phyloP scores from a whole-genome alignment of 2,329 filamentous ascomycete species.

The Davidsoniella virescens region DNA sequence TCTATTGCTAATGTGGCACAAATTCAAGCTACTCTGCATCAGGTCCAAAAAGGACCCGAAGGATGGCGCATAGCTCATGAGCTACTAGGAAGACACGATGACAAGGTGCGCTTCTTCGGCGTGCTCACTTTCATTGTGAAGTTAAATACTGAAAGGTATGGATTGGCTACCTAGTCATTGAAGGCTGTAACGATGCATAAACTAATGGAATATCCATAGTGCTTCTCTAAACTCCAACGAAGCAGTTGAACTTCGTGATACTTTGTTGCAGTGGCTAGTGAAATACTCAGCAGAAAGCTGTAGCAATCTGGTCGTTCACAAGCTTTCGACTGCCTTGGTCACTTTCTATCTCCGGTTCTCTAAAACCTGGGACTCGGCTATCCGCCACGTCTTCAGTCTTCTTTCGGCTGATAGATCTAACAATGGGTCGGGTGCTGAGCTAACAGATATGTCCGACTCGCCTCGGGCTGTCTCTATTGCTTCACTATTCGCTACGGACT shows the following conservation, averaged over 20 bases:
- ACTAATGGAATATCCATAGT: conserved; percentile 17
- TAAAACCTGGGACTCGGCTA: conserved; percentile 46
- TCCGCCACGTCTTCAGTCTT: conserved; percentile 43
- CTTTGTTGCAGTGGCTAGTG: conserved; percentile 47
- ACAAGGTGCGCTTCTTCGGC: conserved; percentile 78
- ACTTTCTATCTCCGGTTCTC: conserved; percentile 61
- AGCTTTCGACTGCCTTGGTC: conserved; percentile 61
- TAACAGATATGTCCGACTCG: neutral
- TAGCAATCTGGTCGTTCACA: conserved; percentile 48
- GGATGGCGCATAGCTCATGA: conserved; percentile 78
- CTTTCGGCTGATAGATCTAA: conserved; percentile 15
- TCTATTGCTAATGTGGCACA: conserved; percentile 29
- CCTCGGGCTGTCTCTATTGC: conserved; percentile 5
- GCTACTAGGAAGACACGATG: conserved; percentile 50
- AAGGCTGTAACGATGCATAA: neutral
- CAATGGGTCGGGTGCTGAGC: too few species aligned
- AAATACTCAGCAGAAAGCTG: conserved; percentile 34
- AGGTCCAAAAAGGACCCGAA: conserved; percentile 59
- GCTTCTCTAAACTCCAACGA: conserved; percentile 38
- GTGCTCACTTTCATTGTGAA: conserved; percentile 88
- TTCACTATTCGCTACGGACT: conserved; percentile 14
- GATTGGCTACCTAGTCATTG: neutral
- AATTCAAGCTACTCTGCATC: conserved; percentile 59
- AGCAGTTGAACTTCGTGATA: conserved; percentile 40
- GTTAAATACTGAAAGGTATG: conserved; percentile 74